These are phyloP conservation scores for Jamesozyma jinghongensis DNA, from an alignment of 805 yeast species.

Conservation along the genomic window DNA sequence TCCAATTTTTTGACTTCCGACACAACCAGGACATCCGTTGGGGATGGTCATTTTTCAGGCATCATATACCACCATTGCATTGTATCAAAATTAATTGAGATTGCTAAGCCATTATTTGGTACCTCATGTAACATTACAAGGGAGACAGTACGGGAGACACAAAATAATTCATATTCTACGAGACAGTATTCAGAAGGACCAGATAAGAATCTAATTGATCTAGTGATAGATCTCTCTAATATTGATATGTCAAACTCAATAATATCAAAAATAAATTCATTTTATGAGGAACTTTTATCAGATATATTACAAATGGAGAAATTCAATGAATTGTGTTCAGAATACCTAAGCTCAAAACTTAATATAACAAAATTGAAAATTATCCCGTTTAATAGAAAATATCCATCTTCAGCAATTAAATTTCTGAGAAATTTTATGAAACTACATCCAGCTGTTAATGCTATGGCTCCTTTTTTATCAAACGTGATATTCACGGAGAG, in stretches of 20 bases:
- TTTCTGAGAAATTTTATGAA: constrained; percentile 6
- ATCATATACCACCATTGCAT: constrained; percentile 6
- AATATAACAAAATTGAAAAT: constrained; percentile 1
- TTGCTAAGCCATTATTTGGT: constrained; percentile 4
- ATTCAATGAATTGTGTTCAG: constrained; percentile 1
- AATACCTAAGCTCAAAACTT: neutral
- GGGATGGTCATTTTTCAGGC: neutral
- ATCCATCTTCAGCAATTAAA: constrained; percentile 5
- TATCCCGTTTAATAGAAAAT: constrained; percentile 4
- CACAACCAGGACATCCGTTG: neutral
- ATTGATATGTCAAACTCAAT: constrained; percentile 9
- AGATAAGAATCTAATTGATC: constrained; percentile 6
- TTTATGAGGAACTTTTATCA: constrained; percentile 7
- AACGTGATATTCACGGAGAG: constrained; percentile 9
- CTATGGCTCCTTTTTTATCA: constrained; percentile 5
- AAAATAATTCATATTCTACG: neutral
- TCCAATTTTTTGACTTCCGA: neutral
- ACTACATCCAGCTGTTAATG: constrained; percentile 4
- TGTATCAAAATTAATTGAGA: constrained; percentile 1
- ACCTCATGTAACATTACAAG: neutral
- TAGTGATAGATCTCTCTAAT: constrained; percentile 5
- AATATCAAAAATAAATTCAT: constrained; percentile 11
- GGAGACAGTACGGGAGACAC: neutral
- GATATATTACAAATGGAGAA: constrained; percentile 1
- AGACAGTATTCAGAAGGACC: neutral